These are phyloP conservation scores for Cubamyces lactineus DNA, from an alignment of 768 basidiomycete genomes.

Conservation along the genomic window DNA sequence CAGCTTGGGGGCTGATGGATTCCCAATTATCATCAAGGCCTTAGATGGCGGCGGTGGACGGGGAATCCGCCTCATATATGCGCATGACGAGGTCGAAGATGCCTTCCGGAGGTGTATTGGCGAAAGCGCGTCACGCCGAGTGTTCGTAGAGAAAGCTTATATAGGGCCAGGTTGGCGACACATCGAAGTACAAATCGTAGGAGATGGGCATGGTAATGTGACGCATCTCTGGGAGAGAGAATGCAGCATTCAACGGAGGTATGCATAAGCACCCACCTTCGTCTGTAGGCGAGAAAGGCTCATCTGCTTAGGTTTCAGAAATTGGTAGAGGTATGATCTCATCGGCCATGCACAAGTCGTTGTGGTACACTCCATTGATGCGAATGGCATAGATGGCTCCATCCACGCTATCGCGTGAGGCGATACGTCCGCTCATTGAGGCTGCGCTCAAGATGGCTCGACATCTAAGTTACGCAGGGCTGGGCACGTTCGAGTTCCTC, in stretches of 20 bases:
- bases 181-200: constrained; percentile 40
- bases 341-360: too few relatives aligned
- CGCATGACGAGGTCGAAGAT: background rate
- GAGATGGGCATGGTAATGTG: constrained; percentile 34
- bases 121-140: constrained; percentile 22
- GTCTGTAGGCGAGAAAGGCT: background rate
- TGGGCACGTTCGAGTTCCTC: constrained; percentile 41
- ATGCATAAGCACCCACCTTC: constrained; percentile 10
- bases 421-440: constrained; percentile 28
- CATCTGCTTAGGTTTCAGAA: constrained; percentile 38
- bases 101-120: constrained; percentile 18
- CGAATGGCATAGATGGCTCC: constrained; percentile 29
- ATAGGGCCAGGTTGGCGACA: constrained; percentile 40
- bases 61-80: constrained; percentile 31
- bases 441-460: constrained; percentile 34
- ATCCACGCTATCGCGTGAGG: constrained; percentile 31
- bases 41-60: constrained; percentile 41
- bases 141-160: constrained; percentile 39
- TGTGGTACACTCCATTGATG: background rate
- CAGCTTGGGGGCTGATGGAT: constrained; percentile 32
- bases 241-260: constrained; percentile 40
- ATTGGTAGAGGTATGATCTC: constrained; percentile 33
- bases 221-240: constrained; percentile 41
- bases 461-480: constrained; percentile 31
- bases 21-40: constrained; percentile 40